A percentile compares a stretch with the other conserved stretches of the same genome.
phyloP scores from a whole-genome alignment of 108 stramenopile species.

The Nitzschia putrida region DNA sequence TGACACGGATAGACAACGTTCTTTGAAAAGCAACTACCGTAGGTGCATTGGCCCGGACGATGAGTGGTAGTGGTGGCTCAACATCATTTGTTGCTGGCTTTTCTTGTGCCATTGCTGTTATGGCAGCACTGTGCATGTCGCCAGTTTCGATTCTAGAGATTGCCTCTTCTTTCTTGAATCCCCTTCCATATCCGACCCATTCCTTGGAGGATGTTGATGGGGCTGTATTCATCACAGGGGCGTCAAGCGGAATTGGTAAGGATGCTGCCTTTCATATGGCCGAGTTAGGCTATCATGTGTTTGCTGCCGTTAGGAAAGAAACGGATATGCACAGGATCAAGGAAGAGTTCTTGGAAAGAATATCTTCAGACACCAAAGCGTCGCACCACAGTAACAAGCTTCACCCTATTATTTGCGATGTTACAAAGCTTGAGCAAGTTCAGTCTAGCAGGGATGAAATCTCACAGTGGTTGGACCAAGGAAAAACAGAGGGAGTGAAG shows the following conservation, averaged over 20 bases:
- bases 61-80: no score
- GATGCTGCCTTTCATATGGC: constrained; percentile 1
- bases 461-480: neutral
- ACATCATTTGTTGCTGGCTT: neutral
- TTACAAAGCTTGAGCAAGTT: neutral
- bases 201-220: neutral
- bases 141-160: neutral
- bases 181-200: neutral
- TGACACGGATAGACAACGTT: no score
- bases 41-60: no score
- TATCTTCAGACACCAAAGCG: neutral
- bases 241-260: neutral
- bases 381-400: neutral
- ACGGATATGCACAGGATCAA: neutral
- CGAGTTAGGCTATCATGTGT: neutral
- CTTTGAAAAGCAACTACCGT: no score
- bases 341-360: neutral
- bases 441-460: neutral
- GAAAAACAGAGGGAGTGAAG: neutral
- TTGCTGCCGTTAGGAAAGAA: neutral
- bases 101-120: neutral
- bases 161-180: neutral
- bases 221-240: neutral
- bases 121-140: neutral
- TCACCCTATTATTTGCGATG: neutral